These are phyloP conservation scores for Rozella allomycis DNA, from an alignment of 371 early-diverging fungal species.

Conservation along the genomic window DNA sequence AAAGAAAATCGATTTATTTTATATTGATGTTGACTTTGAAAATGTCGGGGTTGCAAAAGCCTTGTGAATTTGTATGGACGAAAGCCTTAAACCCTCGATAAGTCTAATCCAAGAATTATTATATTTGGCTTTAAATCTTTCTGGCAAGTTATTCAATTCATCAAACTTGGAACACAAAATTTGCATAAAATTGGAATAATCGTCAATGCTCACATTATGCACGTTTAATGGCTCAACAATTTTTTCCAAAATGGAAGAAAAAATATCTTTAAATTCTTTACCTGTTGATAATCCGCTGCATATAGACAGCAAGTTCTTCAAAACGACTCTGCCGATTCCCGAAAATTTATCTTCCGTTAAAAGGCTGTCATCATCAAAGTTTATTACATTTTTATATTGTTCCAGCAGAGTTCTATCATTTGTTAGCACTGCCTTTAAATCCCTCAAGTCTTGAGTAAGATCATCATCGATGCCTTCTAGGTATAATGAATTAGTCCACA, in stretches of 20 bases:
- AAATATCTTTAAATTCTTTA: slow-evolving; percentile 31
- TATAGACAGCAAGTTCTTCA: slow-evolving; percentile 22
- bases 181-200: too few species aligned
- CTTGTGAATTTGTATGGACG: neutral
- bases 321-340: slow-evolving; percentile 9
- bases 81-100: neutral
- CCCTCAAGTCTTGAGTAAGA: slow-evolving; percentile 14
- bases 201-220: too few species aligned
- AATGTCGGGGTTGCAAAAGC: neutral
- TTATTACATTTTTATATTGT: slow-evolving; percentile 6
- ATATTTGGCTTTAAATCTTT: neutral
- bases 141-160: neutral
- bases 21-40: too few species aligned
- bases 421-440: slow-evolving; percentile 12
- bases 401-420: slow-evolving; percentile 16
- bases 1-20: too few species aligned
- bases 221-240: slow-evolving; percentile 27
- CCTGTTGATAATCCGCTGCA: slow-evolving; percentile 20
- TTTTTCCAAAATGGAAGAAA: slow-evolving; percentile 23
- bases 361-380: slow-evolving; percentile 3
- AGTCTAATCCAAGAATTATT: neutral
- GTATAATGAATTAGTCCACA: neutral
- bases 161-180: neutral
- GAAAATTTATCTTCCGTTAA: slow-evolving; percentile 11
- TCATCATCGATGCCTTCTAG: slow-evolving; percentile 17